phyloP scores from a whole-genome alignment of 2,329 filamentous ascomycete genomes.

The Basipetospora chlamydospora region DNA sequence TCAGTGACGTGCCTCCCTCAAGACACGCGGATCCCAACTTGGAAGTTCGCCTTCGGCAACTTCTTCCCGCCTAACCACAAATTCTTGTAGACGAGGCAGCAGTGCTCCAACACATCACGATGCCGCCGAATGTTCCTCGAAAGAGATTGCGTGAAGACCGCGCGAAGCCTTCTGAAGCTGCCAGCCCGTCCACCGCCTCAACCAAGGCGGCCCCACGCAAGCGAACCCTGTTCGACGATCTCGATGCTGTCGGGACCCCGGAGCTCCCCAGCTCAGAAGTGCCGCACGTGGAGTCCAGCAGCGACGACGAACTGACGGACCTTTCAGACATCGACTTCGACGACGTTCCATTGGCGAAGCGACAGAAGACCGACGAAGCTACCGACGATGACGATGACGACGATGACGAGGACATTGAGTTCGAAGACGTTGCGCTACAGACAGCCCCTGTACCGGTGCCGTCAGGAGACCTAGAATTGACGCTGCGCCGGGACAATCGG shows the following conservation, averaged over 20 bases:
- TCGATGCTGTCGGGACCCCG: constrained; percentile 34
- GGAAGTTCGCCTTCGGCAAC: no score
- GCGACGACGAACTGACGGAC: constrained; percentile 29
- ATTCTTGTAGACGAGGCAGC: no score
- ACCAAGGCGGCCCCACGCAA: constrained; percentile 25
- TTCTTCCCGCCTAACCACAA: no score
- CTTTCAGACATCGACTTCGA: constrained; percentile 44
- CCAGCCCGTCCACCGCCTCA: neutral
- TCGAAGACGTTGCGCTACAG: constrained; percentile 39
- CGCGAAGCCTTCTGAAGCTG: constrained; percentile 7
- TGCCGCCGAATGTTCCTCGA: constrained; percentile 55
- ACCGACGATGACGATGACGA: constrained; percentile 30
- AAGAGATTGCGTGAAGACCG: constrained; percentile 41
- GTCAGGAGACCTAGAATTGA: constrained; percentile 60
- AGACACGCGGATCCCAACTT: no score
- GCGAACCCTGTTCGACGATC: constrained; percentile 44
- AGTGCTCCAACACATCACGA: no score
- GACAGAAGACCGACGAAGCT: constrained; percentile 20
- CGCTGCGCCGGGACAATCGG: constrained; percentile 42
- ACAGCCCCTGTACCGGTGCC: constrained; percentile 30
- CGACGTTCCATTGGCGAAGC: constrained; percentile 25
- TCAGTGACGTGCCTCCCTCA: no score
- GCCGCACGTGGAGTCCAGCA: constrained; percentile 18
- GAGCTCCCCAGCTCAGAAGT: constrained; percentile 27
- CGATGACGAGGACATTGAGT: constrained; percentile 48